Percentiles rank a stretch among this genome's conserved stretches.
phyloP scores from a whole-genome alignment of 1,284 basidiomycete species.

The Rhodotorula sp. region DNA sequence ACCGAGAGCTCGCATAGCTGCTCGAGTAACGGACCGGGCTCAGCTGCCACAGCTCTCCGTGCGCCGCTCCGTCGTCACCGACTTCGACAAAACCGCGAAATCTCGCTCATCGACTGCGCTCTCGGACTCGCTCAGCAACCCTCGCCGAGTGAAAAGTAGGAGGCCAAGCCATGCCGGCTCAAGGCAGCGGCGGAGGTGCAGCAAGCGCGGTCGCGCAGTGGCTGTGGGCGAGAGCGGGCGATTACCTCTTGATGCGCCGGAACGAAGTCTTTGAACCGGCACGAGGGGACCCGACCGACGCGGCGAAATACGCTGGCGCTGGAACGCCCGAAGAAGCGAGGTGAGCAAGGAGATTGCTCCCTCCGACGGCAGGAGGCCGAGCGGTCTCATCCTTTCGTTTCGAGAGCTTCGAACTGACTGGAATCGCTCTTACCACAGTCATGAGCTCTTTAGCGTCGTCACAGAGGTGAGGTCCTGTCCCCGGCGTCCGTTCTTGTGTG shows the following conservation, averaged over 20 bases:
- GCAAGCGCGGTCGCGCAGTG: background rate
- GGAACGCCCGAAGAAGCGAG: conserved; percentile 25
- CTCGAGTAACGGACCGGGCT: no score
- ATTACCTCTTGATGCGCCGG: background rate
- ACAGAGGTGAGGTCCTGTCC: conserved; percentile 37
- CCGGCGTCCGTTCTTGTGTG: background rate
- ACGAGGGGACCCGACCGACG: conserved; percentile 14
- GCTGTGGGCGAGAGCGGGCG: background rate
- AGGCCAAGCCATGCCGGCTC: background rate
- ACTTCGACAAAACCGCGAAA: no score
- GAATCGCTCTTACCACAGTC: conserved; percentile 1
- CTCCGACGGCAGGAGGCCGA: background rate
- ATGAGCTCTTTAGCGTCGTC: conserved; percentile 42
- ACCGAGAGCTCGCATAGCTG: no score
- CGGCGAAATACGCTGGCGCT: conserved; percentile 22
- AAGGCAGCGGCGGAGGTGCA: background rate
- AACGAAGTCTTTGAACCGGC: conserved; percentile 15
- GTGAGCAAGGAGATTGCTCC: background rate
- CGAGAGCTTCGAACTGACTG: background rate
- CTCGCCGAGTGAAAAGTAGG: no score
- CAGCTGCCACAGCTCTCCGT: no score
- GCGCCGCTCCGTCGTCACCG: no score
- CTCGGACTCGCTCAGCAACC: no score
- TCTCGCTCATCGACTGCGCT: no score
- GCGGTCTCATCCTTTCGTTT: background rate